A percentile compares a stretch with the other conserved stretches of the same genome.
Conservation (phyloP, 257 asterid genomes). For the Forsythia suspensa region DNA sequence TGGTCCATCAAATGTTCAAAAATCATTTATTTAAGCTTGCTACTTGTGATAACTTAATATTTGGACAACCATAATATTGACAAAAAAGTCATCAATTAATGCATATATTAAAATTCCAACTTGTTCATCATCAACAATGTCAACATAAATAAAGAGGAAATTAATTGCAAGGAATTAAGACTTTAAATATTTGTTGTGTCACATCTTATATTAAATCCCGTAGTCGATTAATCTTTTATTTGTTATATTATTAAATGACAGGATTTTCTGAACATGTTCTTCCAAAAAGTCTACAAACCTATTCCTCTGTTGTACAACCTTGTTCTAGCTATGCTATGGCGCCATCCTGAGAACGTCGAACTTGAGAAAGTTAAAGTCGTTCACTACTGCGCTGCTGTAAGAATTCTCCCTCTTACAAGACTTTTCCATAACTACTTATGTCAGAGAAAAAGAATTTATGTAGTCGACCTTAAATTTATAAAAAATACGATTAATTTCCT, state of each 20-base stretch:
- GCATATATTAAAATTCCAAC: too few species aligned
- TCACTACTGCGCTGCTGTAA: slow-evolving; percentile 73
- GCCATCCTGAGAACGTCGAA: slow-evolving; percentile 64
- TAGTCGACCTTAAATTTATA: neutral
- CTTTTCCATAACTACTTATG: neutral
- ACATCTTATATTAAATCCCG: neutral
- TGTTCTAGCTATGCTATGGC: slow-evolving; percentile 75
- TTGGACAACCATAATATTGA: too few species aligned
- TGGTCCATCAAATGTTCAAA: too few species aligned
- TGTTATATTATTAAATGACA: slow-evolving; percentile 17
- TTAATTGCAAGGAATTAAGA: too few species aligned
- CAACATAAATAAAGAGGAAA: too few species aligned
- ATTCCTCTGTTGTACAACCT: slow-evolving; percentile 61
- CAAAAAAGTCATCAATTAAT: too few species aligned
- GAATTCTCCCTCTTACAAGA: neutral
- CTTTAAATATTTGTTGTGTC: neutral
- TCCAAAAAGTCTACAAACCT: slow-evolving; percentile 54
- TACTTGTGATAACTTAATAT: too few species aligned
- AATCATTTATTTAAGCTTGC: too few species aligned
- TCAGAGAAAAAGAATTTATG: neutral
- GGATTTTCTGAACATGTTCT: slow-evolving; percentile 73
- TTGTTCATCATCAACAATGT: too few species aligned
- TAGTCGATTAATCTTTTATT: neutral
- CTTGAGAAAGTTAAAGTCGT: slow-evolving; percentile 59
- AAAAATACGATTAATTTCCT: too few species aligned